A percentile compares a stretch with the other conserved stretches of the same genome.
These are phyloP conservation scores for Fusarium sp. DNA, from an alignment of 2,329 filamentous ascomycete genomes.

Conservation along the genomic window DNA sequence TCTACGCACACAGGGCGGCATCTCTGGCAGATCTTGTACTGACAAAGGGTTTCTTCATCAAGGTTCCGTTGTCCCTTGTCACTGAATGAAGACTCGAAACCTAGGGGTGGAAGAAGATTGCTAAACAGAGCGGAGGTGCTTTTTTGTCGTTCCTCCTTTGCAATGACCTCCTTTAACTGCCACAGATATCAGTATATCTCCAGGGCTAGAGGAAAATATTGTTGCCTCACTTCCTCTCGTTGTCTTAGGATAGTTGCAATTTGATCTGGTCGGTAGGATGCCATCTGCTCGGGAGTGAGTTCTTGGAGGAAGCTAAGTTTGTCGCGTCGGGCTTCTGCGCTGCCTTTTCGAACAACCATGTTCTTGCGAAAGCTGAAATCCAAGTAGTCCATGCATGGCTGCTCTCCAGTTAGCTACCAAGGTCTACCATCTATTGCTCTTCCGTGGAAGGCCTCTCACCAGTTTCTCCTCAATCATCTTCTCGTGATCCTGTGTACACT, in stretches of 20 bases:
- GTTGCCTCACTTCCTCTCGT: constrained; percentile 55
- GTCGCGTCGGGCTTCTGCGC: constrained; percentile 53
- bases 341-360: constrained; percentile 50
- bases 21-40: constrained; percentile 58
- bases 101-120: constrained; percentile 21
- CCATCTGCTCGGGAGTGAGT: constrained; percentile 53
- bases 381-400: constrained; percentile 50
- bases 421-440: neutral
- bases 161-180: constrained; percentile 43
- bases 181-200: neutral
- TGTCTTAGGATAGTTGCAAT: constrained; percentile 59
- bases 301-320: constrained; percentile 58
- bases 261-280: constrained; percentile 58
- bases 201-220: no score
- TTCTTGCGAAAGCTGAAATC: constrained; percentile 45
- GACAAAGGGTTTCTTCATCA: constrained; percentile 54
- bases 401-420: neutral
- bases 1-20: constrained; percentile 57
- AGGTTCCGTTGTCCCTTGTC: constrained; percentile 51
- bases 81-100: constrained; percentile 23
- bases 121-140: constrained; percentile 36
- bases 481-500: constrained; percentile 73
- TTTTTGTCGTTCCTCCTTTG: constrained; percentile 40
- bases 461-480: constrained; percentile 48
- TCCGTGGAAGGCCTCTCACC: constrained; percentile 34